These are phyloP conservation scores for Haplographium delicatum DNA, from an alignment of 495 filamentous ascomycete species.

Conservation along the genomic window DNA sequence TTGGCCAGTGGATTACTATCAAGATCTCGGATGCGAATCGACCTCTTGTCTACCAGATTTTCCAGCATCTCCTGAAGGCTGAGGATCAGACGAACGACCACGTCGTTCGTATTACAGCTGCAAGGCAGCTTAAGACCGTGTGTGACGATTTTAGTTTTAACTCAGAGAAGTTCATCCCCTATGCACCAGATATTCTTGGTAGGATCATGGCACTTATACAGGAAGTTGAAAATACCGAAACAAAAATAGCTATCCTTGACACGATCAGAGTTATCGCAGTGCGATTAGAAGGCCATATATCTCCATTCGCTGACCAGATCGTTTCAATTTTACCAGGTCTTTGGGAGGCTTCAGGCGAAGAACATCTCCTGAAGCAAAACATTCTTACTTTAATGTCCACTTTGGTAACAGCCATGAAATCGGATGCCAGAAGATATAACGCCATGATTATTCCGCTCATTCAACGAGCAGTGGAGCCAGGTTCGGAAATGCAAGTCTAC, in stretches of 20 bases:
- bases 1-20: constrained; percentile 85
- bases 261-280: constrained; percentile 76
- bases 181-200: constrained; percentile 60
- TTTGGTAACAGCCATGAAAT: constrained; percentile 72
- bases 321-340: constrained; percentile 73
- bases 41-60: constrained; percentile 79
- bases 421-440: constrained; percentile 67
- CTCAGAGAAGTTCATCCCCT: constrained; percentile 64
- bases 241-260: constrained; percentile 78
- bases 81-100: constrained; percentile 78
- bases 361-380: constrained; percentile 86
- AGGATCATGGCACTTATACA: constrained; percentile 68
- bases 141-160: constrained; percentile 82
- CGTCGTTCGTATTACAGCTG: constrained; percentile 87
- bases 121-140: constrained; percentile 70
- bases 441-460: constrained; percentile 72
- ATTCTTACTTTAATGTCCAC: constrained; percentile 79
- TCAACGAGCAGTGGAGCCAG: constrained; percentile 66
- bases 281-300: constrained; percentile 69
- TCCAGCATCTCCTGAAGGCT: constrained; percentile 76
- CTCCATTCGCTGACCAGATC: constrained; percentile 72
- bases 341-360: constrained; percentile 76
- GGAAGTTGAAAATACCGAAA: constrained; percentile 79
- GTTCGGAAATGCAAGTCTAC: constrained; percentile 75
- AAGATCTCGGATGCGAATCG: constrained; percentile 58